Evolutionary conservation across 495 filamentous ascomycete genomes (phyloP).

Genomic region (Talaromyces nanjingensis): DNA sequence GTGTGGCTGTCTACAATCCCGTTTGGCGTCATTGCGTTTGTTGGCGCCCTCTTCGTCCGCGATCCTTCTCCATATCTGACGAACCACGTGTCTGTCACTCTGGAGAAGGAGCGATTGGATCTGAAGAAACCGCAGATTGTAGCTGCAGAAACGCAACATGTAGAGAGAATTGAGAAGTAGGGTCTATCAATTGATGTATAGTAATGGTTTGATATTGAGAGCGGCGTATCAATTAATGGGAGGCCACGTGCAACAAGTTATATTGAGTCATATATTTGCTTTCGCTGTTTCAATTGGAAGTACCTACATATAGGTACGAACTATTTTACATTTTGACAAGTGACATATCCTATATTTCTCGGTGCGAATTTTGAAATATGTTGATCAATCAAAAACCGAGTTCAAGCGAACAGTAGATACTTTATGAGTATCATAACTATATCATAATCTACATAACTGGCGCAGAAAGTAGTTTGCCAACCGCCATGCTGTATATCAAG

Average conservation of each 20-base stretch:
- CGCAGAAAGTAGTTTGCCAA: no score
- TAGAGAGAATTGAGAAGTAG: not conserved
- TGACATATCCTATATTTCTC: no score
- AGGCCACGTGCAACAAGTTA: not conserved
- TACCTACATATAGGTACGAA: not conserved
- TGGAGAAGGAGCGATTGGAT: conserved; percentile 3
- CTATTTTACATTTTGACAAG: not conserved
- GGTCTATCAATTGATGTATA: not conserved
- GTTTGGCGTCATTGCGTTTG: conserved; percentile 5
- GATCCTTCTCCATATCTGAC: conserved; percentile 2
- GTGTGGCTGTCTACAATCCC: conserved; percentile 2
- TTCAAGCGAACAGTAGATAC: no score
- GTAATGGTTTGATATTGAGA: not conserved
- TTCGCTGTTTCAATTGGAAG: not conserved
- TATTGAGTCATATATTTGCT: not conserved
- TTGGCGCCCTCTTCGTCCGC: not conserved
- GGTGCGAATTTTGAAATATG: no score
- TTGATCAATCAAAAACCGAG: no score
- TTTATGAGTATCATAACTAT: no score
- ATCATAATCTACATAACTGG: no score
- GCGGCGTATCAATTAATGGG: not conserved
- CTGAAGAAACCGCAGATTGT: not conserved
- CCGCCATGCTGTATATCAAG: no score
- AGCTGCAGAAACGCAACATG: not conserved
- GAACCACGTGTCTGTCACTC: not conserved